Evolutionary conservation across 2,329 filamentous ascomycete species (phyloP).

Genomic region (Microcyclospora tardicrescens): DNA sequence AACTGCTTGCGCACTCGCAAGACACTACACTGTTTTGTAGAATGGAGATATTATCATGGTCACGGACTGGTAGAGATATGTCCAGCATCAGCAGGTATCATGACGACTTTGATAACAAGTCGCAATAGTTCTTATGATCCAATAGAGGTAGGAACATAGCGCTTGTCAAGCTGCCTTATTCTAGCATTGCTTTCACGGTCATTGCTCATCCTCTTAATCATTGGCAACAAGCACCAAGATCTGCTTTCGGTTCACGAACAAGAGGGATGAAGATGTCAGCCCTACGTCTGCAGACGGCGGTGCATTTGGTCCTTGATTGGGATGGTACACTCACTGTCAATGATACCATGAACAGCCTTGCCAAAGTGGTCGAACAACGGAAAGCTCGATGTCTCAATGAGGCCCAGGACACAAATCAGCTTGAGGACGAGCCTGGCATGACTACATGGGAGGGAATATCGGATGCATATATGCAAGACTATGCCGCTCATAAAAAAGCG

Average conservation of each 20-base stretch:
- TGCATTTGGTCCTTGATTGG: conserved; percentile 31
- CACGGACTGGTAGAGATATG: too few species aligned
- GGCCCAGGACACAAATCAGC: conserved; percentile 9
- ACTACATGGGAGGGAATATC: conserved; percentile 24
- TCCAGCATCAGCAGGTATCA: too few species aligned
- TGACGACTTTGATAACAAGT: too few species aligned
- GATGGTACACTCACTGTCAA: conserved; percentile 34
- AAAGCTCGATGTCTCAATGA: conserved; percentile 6
- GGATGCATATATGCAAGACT: conserved; percentile 30
- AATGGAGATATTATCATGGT: too few species aligned
- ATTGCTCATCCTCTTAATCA: not conserved
- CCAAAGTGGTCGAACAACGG: conserved; percentile 22
- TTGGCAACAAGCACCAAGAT: not conserved
- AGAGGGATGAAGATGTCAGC: too few species aligned
- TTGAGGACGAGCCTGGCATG: conserved; percentile 1
- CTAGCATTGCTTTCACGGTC: not conserved
- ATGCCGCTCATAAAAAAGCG: conserved; percentile 19
- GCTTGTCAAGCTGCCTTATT: not conserved
- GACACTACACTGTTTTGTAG: too few species aligned
- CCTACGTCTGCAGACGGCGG: conserved; percentile 1
- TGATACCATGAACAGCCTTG: conserved; percentile 33
- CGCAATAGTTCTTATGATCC: too few species aligned
- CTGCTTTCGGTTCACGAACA: too few species aligned
- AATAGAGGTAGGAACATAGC: too few species aligned
- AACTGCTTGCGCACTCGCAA: too few species aligned